Evolutionary conservation across 1,284 basidiomycete species (phyloP), one percentile per base, ranked within the genome.

Genomic region (Cystobasidium sp.): DNA sequence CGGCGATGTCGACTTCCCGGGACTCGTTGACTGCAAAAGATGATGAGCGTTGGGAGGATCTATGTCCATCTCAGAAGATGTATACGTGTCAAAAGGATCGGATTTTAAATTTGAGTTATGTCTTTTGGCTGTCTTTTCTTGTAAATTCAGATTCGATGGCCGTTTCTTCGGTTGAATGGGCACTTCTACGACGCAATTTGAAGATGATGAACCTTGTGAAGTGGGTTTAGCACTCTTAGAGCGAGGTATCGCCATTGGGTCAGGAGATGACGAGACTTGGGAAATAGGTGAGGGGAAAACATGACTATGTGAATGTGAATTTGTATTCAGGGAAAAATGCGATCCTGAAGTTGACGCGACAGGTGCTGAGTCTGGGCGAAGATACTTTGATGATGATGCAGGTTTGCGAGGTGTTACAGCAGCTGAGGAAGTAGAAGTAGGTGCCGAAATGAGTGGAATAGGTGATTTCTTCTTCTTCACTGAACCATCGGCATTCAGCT

Each of bases 191-290:
- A 67, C 43, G 5, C 14, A 46, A 16, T 12, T 49, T 7, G 61
- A 41, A 8, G 44, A 44, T 10, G 59, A 62, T 22, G 37, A 16
- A 12, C 14, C 5, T 31, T 49, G 39, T 14, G 39, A 14, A 5
- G 8, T 12, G 9, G 56, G 16, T 20, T 43, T 43, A n/a, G 9
- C 39, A n/a, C 56, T 59, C 43, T n/a, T 41, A n/a, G 31, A 6
- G 9, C 39, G 64, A 10, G 64, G 64, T 18, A 65, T 24, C 9
- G 63, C 49, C 39, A 73, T 31, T 18, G 70, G 70, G 55, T 73
- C 70, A 14, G 70, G 70, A 12, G 70, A 73, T 16, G 70, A 58
- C 1, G 69, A 71, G 12, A 20, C 47, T n/a, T 71, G 61, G 3
- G 69, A 55, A 24, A 24, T 31, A 6, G 66, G 66, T 22, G 52